Base-by-base conservation (phyloP, 2,329 filamentous ascomycete genomes). In the Lasiodiplodia hormozganensis region DNA sequence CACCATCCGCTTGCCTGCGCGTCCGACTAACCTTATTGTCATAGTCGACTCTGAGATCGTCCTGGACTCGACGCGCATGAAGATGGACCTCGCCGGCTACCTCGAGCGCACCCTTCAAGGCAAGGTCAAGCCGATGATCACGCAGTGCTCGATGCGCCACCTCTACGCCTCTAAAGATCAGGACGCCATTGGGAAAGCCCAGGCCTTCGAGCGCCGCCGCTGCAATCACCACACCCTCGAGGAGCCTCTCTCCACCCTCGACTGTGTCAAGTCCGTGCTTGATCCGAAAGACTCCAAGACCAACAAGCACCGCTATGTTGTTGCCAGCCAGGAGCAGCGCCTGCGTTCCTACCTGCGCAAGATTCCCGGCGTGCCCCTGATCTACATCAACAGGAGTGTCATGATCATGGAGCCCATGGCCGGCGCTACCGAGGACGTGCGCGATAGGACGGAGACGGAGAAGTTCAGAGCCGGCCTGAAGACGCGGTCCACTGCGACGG, bases 61-160 rank as follows among this genome's bases (percentile, higher is more conserved):
- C 64, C 86, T 88, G 75, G 93, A 96, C 78, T 90, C 94, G 25
- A 88, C 91, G 72, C 88, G 88, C 62, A 96, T 92, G 83, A 96
- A 95, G 76, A 97, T 97, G 91, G 92, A 97, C 70, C 84, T 97
- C n/a, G 83, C 92, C 62, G 86, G 87, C 47, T 88, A 90, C 25
- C 83, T 97, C 36, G 88, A 94, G 76, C 87, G 92, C 69, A 96
- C 93, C n/a, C 84, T 97, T 3, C 93, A 96, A 76, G 94, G 93
- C 70, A 88, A 93, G 78, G 89, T 94, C 73, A 97, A 96, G 81
- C 91, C 92, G 60, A 90, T 94, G 88, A 92, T 94, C 71, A 93
- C 91, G 23, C 91, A 93, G 82, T 94, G 92, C 82, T 91, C 88
- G 69, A 94, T 94, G 78, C 89, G 91, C 73, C 91, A 93, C 77